Base-by-base conservation (phyloP, 768 basidiomycete genomes). In the Suillus paluster region DNA sequence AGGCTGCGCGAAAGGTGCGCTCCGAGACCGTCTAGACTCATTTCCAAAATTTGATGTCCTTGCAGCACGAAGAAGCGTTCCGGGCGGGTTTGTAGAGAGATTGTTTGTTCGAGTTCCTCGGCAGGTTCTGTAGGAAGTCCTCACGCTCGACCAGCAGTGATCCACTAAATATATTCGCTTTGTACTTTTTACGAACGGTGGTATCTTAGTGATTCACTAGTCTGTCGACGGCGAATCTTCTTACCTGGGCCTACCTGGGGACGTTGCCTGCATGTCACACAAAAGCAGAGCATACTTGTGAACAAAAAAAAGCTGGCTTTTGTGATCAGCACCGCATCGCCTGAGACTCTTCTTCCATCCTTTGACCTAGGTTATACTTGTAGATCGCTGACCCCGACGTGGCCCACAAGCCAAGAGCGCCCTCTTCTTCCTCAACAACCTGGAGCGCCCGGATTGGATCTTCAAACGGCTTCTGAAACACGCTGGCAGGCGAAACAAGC, bases 321-420 rank as follows among this genome's bases (percentile, higher is more conserved):
- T 27, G 27, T 58, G 12, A 33, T 58, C 52, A 55, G n/a, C 19
- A 21, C 17, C 30, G 7, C 46, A 42, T 58, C 19, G 27, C 48
- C 25, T 42, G 33, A 30, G 15, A 30, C 17, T 54, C 34, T 23
- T 36, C 34, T 53, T 38, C 36, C n/a, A 59, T 61, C 59, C 70
- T 70, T 64, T 79, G 78, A n/a, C 85, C 86, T 49, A 88, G 71
- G 59, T 77, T 75, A 64, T 81, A 86, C 60, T 79, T 80, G 68
- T 78, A 80, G 53, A 89, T 63, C 19, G 79, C 72, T 2, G 74
- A 70, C 11, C 80, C 81, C 39, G 76, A 79, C 15, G 80, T 81
- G 30, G 80, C 82, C 86, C 86, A 89, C n/a, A 90, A 75, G 50
- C 74, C 78, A 45, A 77, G 60, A 4, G 79, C 81, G 15, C 69